phyloP scores from a whole-genome alignment of 192 early-diverging fungal genomes.

The Neocallimastix lanati region DNA sequence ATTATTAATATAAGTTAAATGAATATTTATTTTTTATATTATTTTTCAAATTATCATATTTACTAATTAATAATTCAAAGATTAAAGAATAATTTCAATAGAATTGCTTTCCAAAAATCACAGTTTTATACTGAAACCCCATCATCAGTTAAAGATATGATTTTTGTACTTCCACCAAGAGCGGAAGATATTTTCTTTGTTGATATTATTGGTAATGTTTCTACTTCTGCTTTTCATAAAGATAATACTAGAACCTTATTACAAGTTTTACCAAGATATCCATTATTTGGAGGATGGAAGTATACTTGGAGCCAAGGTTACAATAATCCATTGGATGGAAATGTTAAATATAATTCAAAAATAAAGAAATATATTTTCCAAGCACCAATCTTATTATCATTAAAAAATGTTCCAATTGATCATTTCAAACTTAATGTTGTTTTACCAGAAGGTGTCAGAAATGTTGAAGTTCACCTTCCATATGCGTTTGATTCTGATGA shows the following conservation, averaged over 20 bases:
- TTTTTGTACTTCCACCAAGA: slow-evolving; percentile 42
- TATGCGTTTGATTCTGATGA: slow-evolving; percentile 33
- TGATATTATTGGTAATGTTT: slow-evolving; percentile 92
- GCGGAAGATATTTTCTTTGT: slow-evolving; percentile 63
- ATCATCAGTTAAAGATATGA: slow-evolving; percentile 19
- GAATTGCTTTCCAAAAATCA: slow-evolving; percentile 36
- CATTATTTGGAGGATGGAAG: slow-evolving; percentile 90
- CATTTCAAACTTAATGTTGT: slow-evolving; percentile 50
- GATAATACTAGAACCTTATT: slow-evolving; percentile 32
- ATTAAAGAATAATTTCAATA: slow-evolving; percentile 46
- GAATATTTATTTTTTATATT: too few species aligned
- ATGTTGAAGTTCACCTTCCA: slow-evolving; percentile 44
- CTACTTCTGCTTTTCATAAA: slow-evolving; percentile 53
- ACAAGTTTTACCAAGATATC: slow-evolving; percentile 76
- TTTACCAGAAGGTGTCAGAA: slow-evolving; percentile 83
- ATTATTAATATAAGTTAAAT: too few species aligned
- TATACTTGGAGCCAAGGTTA: slow-evolving; percentile 95
- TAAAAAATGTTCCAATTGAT: slow-evolving; percentile 44
- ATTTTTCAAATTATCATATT: background rate
- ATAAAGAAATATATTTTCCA: slow-evolving; percentile 36
- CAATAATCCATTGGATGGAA: slow-evolving; percentile 46
- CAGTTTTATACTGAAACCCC: slow-evolving; percentile 16
- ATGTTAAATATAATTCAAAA: slow-evolving; percentile 30
- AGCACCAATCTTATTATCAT: slow-evolving; percentile 45
- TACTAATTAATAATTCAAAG: slow-evolving; percentile 5